Base-by-base conservation (phyloP, 371 early-diverging fungal genomes). In the Mucor sp. region DNA sequence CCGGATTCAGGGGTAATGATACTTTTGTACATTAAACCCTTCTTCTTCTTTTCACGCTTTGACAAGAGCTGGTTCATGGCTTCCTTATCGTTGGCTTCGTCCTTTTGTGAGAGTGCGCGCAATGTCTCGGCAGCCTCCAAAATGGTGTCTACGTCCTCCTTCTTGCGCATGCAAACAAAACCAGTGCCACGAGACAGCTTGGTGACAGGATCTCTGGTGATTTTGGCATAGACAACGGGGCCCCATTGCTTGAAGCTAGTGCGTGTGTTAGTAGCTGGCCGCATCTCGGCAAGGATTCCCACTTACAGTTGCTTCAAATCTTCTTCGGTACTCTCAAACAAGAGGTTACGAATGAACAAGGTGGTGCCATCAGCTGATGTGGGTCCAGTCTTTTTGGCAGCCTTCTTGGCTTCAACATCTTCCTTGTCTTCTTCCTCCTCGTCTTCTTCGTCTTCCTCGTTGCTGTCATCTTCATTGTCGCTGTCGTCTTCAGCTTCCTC, bases 291-390 rank as follows among this genome's bases (percentile, higher is more conserved):
- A 27, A 0, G n/a, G 5, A 15, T 6, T 9, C 9, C 65, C 2
- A 87, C 88, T 81, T 82, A 89, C 89, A 87, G 74, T 63, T 88
- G 88, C 65, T 83, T 80, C 14, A 98, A 83, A 57, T 89, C 93
- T 47, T 92, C 91, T 72, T 96, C 92, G 11, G 89, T 91, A 1
- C 94, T 89, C 35, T 96, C 97, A 69, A 95, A 97, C 32, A 92
- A 84, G 58, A 98, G 73, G 75, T 98, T 98, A 55, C 97, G 89
- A 35, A 98, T 83, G 76, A 98, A 98, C 32, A 97, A 83, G 3
- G 98, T 97, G 63, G 89, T 87, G 27, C 90, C 92, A 57, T 87
- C 88, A 30, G 82, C 76, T 47, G 80, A 72, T 1, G 78, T 74
- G 12, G 87, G 87, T 21, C 68, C 69, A 33, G 67, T 70, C 65